Base-by-base conservation (phyloP, 2,329 filamentous ascomycete species). In the Malbranchea zuffiana region DNA sequence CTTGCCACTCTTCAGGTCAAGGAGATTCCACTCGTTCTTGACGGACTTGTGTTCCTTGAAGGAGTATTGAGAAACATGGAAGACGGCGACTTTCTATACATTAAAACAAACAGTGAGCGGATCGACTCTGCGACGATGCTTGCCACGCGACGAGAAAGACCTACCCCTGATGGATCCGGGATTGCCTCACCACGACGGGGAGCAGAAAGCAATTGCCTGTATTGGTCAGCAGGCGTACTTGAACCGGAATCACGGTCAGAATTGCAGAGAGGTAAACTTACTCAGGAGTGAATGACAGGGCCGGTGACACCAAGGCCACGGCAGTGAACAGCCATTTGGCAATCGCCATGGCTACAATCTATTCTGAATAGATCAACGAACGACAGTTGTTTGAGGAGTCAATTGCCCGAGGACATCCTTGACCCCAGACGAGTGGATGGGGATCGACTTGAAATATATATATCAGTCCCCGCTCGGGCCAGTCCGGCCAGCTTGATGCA, bases 1-100 rank as follows among this genome's bases (percentile, higher is more conserved):
- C 34, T 79, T 68, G 21, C 80, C 78, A 5, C 72, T 74, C 30
- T 70, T 63, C 41, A 86, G 68, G 47, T 88, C 76, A 26, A 94
- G 63, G 17, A 88, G 47, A 81, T 78, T 61, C 86, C 78, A 42
- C 66, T 69, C 53, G 5, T 54, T 56, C 4, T 69, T 72, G 18
- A 26, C 41, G 53, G 79, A 80, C 31, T 69, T 68, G 54, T 92
- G 84, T 0, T 74, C 69, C 25, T 80, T 68, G 57, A 94, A 94
- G 4, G 77, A 87, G 58, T 93, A 94, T 1, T 78, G 75, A 0
- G 80, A 82, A 11, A 77, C 66, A 57, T 78, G 55, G 36, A 68
- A 71, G 27, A 71, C 43, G 1, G 66, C 68, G 20, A 65, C 50
- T 44, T 56, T 52, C 56, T 62, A 41, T 37, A 33, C 25, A 28